Evolutionary conservation across 2,329 filamentous ascomycete genomes (phyloP).

Genomic region (Penicillium sp.): DNA sequence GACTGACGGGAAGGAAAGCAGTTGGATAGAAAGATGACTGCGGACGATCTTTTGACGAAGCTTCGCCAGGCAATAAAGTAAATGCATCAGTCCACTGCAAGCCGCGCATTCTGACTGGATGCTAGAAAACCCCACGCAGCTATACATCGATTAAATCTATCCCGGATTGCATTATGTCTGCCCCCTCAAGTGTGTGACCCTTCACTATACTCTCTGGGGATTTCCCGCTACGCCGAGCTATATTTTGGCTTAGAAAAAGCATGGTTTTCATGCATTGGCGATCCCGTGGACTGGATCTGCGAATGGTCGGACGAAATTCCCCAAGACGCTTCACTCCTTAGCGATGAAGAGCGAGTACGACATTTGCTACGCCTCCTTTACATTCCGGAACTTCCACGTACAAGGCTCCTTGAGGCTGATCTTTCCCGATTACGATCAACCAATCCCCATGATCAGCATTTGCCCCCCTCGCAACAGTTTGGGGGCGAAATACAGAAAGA

Average conservation of each 20-base stretch:
- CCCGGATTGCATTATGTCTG: conserved; percentile 14
- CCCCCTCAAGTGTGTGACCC: conserved; percentile 5
- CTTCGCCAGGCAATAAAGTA: conserved; percentile 16
- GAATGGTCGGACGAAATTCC: background rate
- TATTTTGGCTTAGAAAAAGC: conserved; percentile 15
- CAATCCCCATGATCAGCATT: background rate
- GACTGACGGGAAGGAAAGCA: background rate
- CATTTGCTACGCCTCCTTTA: conserved; percentile 13
- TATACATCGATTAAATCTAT: conserved; percentile 18
- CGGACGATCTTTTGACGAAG: conserved; percentile 11
- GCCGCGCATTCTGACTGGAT: background rate
- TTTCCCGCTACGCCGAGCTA: conserved; percentile 19
- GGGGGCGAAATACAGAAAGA: conserved; percentile 1
- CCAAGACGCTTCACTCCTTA: background rate
- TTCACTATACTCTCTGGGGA: conserved; percentile 9
- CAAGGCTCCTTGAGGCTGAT: conserved; percentile 9
- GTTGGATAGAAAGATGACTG: conserved; percentile 6
- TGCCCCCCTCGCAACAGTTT: background rate
- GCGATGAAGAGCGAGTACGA: conserved; percentile 7
- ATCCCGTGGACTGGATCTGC: conserved; percentile 16
- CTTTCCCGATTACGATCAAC: conserved; percentile 8
- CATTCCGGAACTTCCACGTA: conserved; percentile 14
- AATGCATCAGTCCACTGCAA: background rate
- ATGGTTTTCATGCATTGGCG: conserved; percentile 15
- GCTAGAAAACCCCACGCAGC: conserved; percentile 17